Percentiles rank a stretch among this genome's conserved stretches.
phyloP scores from a whole-genome alignment of 164 flowering plant species.

The Liriodendron chinense region DNA sequence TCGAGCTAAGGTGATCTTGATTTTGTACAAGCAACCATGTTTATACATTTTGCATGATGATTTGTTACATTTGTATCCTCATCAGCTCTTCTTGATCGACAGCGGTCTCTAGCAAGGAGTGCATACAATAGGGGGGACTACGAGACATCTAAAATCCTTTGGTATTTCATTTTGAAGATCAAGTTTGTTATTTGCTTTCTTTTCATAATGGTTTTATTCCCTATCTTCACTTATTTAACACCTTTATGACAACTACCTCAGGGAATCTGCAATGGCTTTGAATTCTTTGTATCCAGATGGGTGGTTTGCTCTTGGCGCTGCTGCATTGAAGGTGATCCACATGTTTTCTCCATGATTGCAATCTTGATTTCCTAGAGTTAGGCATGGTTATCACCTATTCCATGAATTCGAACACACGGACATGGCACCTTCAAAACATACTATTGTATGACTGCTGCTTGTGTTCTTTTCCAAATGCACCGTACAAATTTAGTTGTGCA shows the following conservation, averaged over 20 bases:
- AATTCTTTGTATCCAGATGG: slow-evolving; percentile 95
- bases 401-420: not conserved
- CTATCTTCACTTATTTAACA: not conserved
- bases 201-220: not conserved
- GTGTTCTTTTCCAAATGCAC: not conserved
- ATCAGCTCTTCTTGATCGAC: slow-evolving; percentile 15
- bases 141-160: slow-evolving; percentile 59
- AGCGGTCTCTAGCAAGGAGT: slow-evolving; percentile 90
- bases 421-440: not conserved
- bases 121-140: slow-evolving; percentile 90
- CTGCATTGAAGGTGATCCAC: slow-evolving; percentile 74
- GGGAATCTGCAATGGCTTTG: slow-evolving; percentile 92
- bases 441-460: not conserved
- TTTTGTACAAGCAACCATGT: not conserved
- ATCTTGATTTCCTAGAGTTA: not conserved
- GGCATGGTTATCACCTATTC: not conserved
- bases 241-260: slow-evolving; percentile 17
- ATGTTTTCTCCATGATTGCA: slow-evolving; percentile 2
- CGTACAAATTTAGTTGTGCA: not conserved
- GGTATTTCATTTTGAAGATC: slow-evolving; percentile 34
- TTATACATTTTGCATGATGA: not conserved
- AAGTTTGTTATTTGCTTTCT: not conserved
- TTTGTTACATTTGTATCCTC: slow-evolving; percentile 2
- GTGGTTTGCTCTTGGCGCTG: slow-evolving; percentile 99
- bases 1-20: slow-evolving; percentile 66